Percentiles rank a stretch among this genome's conserved stretches.
Conservation (phyloP, 2,329 filamentous ascomycete species). For the Cytospora chrysosperma region DNA sequence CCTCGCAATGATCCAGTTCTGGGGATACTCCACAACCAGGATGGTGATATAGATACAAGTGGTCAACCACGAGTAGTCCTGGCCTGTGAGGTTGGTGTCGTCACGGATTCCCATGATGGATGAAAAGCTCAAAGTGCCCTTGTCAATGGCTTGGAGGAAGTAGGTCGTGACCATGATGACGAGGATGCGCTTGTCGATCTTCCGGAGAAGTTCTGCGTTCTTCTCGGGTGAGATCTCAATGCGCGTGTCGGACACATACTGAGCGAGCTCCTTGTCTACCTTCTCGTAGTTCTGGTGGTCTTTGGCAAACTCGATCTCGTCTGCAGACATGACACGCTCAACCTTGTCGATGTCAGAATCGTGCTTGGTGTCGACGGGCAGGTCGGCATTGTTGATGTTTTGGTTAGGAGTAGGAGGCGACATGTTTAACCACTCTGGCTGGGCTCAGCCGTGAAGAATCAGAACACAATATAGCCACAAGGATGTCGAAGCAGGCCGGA, state of each 20-base stretch:
- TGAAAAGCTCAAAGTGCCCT: conserved; percentile 64
- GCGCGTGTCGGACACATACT: conserved; percentile 59
- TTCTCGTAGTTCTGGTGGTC: conserved; percentile 49
- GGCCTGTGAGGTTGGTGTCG: conserved; percentile 48
- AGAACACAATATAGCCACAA: neutral
- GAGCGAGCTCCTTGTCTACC: conserved; percentile 69
- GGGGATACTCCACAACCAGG: conserved; percentile 69
- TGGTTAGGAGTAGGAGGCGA: neutral
- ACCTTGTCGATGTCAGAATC: conserved; percentile 9
- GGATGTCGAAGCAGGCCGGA: too few relatives aligned
- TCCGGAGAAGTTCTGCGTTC: conserved; percentile 57
- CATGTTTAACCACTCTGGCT: neutral
- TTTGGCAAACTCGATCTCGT: conserved; percentile 34
- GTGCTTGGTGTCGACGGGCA: neutral
- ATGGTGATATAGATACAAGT: conserved; percentile 74
- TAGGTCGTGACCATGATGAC: conserved; percentile 72
- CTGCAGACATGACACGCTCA: conserved; percentile 25
- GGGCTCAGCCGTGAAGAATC: neutral
- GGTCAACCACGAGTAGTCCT: conserved; percentile 68
- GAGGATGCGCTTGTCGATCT: conserved; percentile 68
- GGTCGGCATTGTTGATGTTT: neutral
- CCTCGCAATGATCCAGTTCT: conserved; percentile 51
- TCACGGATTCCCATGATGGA: conserved; percentile 61
- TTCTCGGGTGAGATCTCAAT: conserved; percentile 60
- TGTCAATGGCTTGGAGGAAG: conserved; percentile 69